Evolutionary conservation across 2,329 filamentous ascomycete species (phyloP).

Genomic region (Penicillium sp.): DNA sequence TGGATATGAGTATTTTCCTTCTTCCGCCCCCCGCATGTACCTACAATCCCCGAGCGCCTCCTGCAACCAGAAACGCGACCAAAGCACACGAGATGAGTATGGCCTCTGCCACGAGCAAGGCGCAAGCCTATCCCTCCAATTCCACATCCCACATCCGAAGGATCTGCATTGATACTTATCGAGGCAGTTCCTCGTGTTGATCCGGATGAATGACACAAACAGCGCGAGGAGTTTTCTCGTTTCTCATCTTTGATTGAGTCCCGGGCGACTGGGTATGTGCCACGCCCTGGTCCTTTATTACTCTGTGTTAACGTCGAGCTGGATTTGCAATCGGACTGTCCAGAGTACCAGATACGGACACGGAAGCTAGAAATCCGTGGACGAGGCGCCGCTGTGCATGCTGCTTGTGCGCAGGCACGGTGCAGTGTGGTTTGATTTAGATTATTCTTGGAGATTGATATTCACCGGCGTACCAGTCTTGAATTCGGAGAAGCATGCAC

Average conservation of each 20-base stretch:
- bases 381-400: neutral
- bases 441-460: neutral
- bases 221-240: neutral
- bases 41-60: constrained; percentile 8
- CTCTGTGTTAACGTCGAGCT: constrained; percentile 22
- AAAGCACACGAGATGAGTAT: constrained; percentile 11
- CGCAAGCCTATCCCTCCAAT: neutral
- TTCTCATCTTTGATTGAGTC: constrained; percentile 6
- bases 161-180: neutral
- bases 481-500: neutral
- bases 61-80: constrained; percentile 7
- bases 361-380: neutral
- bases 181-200: neutral
- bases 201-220: constrained; percentile 15
- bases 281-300: constrained; percentile 15
- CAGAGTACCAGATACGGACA: neutral
- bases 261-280: constrained; percentile 7
- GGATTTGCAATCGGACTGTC: constrained; percentile 12
- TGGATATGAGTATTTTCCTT: no score
- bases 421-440: neutral
- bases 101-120: neutral
- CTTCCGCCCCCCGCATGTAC: constrained; percentile 2
- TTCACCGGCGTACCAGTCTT: neutral
- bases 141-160: neutral
- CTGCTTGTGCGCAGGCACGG: constrained; percentile 2